A percentile compares a stretch with the other conserved stretches of the same genome.
phyloP scores from a whole-genome alignment of 2,329 filamentous ascomycete species.

The Calonectria hongkongensis region DNA sequence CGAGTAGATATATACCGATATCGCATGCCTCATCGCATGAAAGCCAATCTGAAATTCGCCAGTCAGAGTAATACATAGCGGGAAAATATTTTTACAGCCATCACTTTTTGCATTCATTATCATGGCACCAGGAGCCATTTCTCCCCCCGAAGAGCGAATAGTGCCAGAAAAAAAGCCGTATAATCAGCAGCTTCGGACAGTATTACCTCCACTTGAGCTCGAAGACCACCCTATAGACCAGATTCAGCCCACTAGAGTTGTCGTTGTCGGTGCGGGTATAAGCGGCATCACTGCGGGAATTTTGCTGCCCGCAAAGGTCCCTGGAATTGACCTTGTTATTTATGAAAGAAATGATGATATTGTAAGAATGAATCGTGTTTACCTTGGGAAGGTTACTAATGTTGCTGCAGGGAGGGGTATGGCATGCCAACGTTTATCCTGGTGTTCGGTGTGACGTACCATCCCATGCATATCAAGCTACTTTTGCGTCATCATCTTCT shows the following conservation, averaged over 20 bases:
- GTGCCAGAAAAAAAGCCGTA: neutral
- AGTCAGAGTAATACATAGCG: neutral
- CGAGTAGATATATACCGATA: constrained; percentile 5
- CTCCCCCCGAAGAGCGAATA: neutral
- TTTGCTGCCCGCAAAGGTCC: constrained; percentile 20
- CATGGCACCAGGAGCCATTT: constrained; percentile 21
- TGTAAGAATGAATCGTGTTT: neutral
- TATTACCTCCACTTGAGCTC: constrained; percentile 14
- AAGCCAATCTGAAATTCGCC: too few species aligned
- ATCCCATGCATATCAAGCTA: constrained; percentile 21
- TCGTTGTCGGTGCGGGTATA: constrained; percentile 24
- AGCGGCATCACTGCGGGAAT: constrained; percentile 18
- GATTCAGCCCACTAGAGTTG: constrained; percentile 15
- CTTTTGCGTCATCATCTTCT: constrained; percentile 10
- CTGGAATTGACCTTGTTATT: constrained; percentile 21
- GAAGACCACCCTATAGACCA: constrained; percentile 13
- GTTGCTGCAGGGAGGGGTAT: constrained; percentile 15
- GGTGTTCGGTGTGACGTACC: constrained; percentile 27
- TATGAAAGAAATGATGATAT: constrained; percentile 29
- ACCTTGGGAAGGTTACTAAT: neutral
- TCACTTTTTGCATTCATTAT: neutral
- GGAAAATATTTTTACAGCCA: too few species aligned
- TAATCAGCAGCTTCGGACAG: constrained; percentile 12
- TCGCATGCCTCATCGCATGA: neutral
- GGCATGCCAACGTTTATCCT: constrained; percentile 26